These are phyloP conservation scores for Hemileccinum impolitum DNA, from an alignment of 768 basidiomycete genomes.

Conservation along the genomic window DNA sequence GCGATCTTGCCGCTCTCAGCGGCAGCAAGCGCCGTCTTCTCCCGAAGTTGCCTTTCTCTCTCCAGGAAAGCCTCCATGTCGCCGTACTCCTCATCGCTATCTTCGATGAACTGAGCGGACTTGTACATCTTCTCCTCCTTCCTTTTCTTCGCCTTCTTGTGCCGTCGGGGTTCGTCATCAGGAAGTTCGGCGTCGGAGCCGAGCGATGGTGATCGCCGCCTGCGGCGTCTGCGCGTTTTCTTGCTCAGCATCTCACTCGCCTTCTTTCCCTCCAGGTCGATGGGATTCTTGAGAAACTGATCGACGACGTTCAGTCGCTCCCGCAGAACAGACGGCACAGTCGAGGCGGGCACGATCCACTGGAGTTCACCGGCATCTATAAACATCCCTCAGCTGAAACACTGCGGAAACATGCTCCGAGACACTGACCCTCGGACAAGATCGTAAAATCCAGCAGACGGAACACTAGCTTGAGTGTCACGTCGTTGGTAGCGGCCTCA, in stretches of 20 bases:
- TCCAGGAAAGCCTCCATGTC: slow-evolving; percentile 82
- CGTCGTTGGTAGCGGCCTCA: slow-evolving; percentile 72
- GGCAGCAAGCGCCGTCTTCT: slow-evolving; percentile 46
- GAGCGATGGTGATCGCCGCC: slow-evolving; percentile 46
- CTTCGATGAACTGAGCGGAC: slow-evolving; percentile 87
- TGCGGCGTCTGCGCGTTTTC: slow-evolving; percentile 52
- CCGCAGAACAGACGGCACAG: slow-evolving; percentile 65
- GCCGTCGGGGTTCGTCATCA: slow-evolving; percentile 35
- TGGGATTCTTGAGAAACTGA: slow-evolving; percentile 77
- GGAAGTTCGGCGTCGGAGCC: slow-evolving; percentile 39
- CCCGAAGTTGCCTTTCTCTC: slow-evolving; percentile 62
- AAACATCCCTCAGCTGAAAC: slow-evolving; percentile 3
- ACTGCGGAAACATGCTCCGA: background rate
- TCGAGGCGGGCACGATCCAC: slow-evolving; percentile 80
- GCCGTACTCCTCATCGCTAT: slow-evolving; percentile 81
- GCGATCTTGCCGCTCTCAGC: slow-evolving; percentile 39
- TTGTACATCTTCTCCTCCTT: slow-evolving; percentile 78
- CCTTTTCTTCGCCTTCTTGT: slow-evolving; percentile 48
- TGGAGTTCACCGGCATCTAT: slow-evolving; percentile 68
- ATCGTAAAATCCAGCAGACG: slow-evolving; percentile 72
- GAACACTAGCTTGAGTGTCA: slow-evolving; percentile 81
- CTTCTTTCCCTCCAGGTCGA: slow-evolving; percentile 77
- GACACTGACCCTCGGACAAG: slow-evolving; percentile 56
- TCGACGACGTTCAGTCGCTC: slow-evolving; percentile 71
- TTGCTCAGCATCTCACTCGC: slow-evolving; percentile 68